Percentiles rank a stretch among this genome's conserved stretches.
Conservation (phyloP, 768 basidiomycete species). For the Arthromyces matolae region DNA sequence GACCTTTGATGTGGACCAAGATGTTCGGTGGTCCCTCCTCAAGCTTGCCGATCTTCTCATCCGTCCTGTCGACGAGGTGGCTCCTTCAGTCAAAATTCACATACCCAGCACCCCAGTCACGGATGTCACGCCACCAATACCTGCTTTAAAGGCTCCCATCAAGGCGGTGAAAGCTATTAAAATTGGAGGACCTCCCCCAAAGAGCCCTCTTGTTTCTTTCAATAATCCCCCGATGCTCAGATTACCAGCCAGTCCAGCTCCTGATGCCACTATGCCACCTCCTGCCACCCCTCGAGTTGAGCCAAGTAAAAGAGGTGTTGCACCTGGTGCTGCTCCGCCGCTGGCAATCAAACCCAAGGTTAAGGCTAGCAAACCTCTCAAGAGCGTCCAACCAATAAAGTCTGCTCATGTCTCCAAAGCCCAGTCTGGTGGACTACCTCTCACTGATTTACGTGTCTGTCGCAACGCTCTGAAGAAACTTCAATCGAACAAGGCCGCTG, state of each 20-base stretch:
- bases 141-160: conserved; percentile 46
- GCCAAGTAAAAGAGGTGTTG: conserved; percentile 31
- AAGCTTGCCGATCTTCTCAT: conserved; percentile 90
- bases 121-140: conserved; percentile 56
- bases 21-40: conserved; percentile 87
- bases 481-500: conserved; percentile 65
- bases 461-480: conserved; percentile 80
- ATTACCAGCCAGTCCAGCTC: conserved; percentile 38
- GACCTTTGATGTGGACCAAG: conserved; percentile 73
- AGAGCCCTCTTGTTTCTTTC: conserved; percentile 37
- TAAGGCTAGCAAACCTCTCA: conserved; percentile 23
- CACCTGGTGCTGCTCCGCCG: conserved; percentile 31
- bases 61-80: conserved; percentile 74
- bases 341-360: conserved; percentile 28
- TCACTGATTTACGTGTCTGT: conserved; percentile 72
- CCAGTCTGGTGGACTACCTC: conserved; percentile 71
- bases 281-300: conserved; percentile 30
- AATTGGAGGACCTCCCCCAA: conserved; percentile 33
- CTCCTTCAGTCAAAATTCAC: conserved; percentile 85
- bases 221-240: conserved; percentile 56
- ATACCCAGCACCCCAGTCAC: conserved; percentile 67
- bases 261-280: conserved; percentile 22
- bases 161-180: conserved; percentile 41
- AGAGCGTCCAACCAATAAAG: conserved; percentile 27
- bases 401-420: conserved; percentile 60